These are phyloP conservation scores for Hygrophoropsis aurantiaca DNA, from an alignment of 768 basidiomycete genomes.

Conservation along the genomic window DNA sequence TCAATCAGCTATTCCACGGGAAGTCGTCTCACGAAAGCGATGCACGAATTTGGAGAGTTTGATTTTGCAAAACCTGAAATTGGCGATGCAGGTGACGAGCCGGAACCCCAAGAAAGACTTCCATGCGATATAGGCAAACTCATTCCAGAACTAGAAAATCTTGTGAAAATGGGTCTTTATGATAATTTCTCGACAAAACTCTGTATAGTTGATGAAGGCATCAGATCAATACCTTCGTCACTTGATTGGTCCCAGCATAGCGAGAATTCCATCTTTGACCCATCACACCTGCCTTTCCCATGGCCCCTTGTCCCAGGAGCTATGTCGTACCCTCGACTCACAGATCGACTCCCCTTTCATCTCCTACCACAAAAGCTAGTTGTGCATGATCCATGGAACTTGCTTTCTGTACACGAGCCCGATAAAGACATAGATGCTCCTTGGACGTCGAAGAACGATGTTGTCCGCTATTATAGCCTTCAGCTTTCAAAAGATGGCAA, in stretches of 20 bases:
- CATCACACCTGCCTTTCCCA: conserved; percentile 30
- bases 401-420: conserved; percentile 18
- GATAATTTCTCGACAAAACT: not conserved
- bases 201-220: too few relatives aligned
- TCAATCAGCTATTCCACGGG: conserved; percentile 28
- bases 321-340: conserved; percentile 15
- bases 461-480: conserved; percentile 24
- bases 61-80: conserved; percentile 33
- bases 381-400: conserved; percentile 37
- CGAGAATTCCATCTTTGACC: conserved; percentile 17
- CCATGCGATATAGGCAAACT: conserved; percentile 26
- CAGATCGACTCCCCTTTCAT: conserved; percentile 23
- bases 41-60: conserved; percentile 34
- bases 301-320: conserved; percentile 34
- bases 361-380: conserved; percentile 35
- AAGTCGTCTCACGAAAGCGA: conserved; percentile 37
- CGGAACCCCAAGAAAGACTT: conserved; percentile 28
- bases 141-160: not conserved
- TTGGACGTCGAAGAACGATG: conserved; percentile 25
- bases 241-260: not conserved
- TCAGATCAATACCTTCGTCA: not conserved
- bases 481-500: conserved; percentile 6
- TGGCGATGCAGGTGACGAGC: conserved; percentile 34
- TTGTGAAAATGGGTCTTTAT: not conserved
- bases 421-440: conserved; percentile 1